A percentile compares a stretch with the other conserved stretches of the same genome.
These are phyloP conservation scores for Agrocybe praecox DNA, from an alignment of 768 basidiomycete species.

Conservation along the genomic window DNA sequence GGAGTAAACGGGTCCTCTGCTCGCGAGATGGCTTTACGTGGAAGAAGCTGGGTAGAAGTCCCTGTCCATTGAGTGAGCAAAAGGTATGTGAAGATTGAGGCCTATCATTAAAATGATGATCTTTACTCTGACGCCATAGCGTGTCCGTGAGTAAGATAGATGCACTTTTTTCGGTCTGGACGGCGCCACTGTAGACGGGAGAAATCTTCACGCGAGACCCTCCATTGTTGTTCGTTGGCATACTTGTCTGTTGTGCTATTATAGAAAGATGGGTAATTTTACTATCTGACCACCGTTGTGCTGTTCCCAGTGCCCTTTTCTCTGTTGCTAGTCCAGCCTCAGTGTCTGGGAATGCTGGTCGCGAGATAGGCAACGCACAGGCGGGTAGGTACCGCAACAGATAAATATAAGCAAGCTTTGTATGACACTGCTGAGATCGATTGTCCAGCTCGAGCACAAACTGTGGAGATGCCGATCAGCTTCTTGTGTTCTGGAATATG, in stretches of 20 bases:
- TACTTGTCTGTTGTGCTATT: background rate
- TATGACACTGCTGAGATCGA: background rate
- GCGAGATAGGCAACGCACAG: too few species aligned
- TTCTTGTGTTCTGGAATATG: background rate
- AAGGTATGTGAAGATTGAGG: background rate
- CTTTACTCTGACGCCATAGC: background rate
- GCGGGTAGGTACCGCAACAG: too few species aligned
- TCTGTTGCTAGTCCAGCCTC: too few species aligned
- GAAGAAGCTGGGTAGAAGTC: background rate
- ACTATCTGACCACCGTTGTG: too few species aligned
- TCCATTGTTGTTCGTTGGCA: background rate
- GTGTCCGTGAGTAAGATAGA: background rate
- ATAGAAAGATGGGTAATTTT: too few species aligned
- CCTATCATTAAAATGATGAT: background rate
- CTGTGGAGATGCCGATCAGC: background rate
- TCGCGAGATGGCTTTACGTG: background rate
- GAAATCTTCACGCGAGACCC: background rate
- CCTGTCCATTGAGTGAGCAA: background rate
- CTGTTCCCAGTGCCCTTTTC: too few species aligned
- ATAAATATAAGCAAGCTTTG: background rate
- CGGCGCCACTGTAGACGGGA: background rate
- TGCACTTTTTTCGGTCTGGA: background rate
- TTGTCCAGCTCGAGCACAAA: background rate
- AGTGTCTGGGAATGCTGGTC: too few species aligned
- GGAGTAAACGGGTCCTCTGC: slow-evolving; percentile 3